phyloP scores from a whole-genome alignment of 2,329 filamentous ascomycete genomes.

The Colletotrichum musicola region DNA sequence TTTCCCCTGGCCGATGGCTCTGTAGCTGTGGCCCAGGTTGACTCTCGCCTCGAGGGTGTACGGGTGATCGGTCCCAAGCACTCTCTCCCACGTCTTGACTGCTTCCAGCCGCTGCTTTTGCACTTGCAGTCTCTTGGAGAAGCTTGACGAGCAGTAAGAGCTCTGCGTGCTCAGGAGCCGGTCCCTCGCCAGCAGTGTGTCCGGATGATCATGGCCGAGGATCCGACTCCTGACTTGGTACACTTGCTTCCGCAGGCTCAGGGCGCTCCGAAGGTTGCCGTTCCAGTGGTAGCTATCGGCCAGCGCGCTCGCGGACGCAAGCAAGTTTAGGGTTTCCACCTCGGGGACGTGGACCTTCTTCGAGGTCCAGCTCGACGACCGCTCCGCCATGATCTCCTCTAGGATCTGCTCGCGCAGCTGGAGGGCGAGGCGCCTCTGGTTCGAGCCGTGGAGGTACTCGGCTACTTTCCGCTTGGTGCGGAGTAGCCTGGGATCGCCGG shows the following conservation, averaged over 20 bases:
- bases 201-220: not conserved
- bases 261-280: not conserved
- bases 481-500: not conserved
- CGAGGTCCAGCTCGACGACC: too few species aligned
- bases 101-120: not conserved
- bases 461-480: not conserved
- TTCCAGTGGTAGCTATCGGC: conserved; percentile 13
- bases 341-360: not conserved
- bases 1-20: too few species aligned
- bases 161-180: not conserved
- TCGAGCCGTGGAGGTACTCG: conserved; percentile 8
- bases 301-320: not conserved
- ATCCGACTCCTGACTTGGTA: not conserved
- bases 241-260: not conserved
- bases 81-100: not conserved
- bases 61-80: not conserved
- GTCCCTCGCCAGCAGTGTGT: not conserved
- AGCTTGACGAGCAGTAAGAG: not conserved
- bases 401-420: not conserved
- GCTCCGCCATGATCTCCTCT: not conserved
- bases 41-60: conserved; percentile 7
- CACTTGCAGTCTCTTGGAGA: not conserved
- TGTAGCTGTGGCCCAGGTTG: conserved; percentile 4
- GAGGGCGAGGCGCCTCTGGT: not conserved
- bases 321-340: not conserved